A percentile compares a stretch with the other conserved stretches of the same genome.
phyloP scores from a whole-genome alignment of 495 filamentous ascomycete genomes.

The Hyaloscypha variabilis region DNA sequence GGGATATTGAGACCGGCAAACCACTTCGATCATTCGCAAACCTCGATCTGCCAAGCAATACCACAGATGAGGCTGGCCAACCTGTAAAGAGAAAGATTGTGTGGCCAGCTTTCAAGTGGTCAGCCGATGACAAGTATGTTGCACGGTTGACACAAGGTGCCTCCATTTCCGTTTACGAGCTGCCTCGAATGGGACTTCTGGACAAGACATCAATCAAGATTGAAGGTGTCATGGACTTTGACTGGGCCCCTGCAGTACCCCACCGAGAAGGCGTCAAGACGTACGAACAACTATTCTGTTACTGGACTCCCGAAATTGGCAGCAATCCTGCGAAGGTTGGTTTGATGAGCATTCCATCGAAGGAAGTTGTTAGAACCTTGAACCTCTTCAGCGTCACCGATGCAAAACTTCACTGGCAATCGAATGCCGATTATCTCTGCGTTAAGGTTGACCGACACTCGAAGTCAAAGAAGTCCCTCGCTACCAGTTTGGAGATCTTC shows the following conservation, averaged over 20 bases:
- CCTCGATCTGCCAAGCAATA: constrained; percentile 68
- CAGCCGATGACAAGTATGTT: constrained; percentile 94
- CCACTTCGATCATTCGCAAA: constrained; percentile 90
- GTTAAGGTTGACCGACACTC: constrained; percentile 99
- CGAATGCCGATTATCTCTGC: constrained; percentile 87
- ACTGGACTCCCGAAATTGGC: constrained; percentile 98
- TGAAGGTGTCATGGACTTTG: constrained; percentile 95
- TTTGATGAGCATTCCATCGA: constrained; percentile 93
- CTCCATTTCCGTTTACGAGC: constrained; percentile 91
- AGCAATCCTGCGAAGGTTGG: constrained; percentile 97
- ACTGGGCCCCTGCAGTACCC: constrained; percentile 87
- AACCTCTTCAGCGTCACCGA: constrained; percentile 98
- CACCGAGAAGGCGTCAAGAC: constrained; percentile 78
- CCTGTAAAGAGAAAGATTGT: constrained; percentile 86
- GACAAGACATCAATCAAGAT: constrained; percentile 91
- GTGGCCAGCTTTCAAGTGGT: constrained; percentile 99
- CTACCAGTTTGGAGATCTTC: constrained; percentile 98
- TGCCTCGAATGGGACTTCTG: constrained; percentile 87
- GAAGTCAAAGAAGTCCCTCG: constrained; percentile 97
- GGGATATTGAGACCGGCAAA: constrained; percentile 91
- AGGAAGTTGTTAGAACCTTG: constrained; percentile 87
- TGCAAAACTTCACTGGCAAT: constrained; percentile 97
- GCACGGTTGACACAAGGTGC: constrained; percentile 86
- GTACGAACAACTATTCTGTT: constrained; percentile 95
- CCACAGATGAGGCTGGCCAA: constrained; percentile 60